Percentiles rank a stretch among this genome's conserved stretches.
Evolutionary conservation across 768 basidiomycete species (phyloP).

Genomic region (Strobilomyces confusus): DNA sequence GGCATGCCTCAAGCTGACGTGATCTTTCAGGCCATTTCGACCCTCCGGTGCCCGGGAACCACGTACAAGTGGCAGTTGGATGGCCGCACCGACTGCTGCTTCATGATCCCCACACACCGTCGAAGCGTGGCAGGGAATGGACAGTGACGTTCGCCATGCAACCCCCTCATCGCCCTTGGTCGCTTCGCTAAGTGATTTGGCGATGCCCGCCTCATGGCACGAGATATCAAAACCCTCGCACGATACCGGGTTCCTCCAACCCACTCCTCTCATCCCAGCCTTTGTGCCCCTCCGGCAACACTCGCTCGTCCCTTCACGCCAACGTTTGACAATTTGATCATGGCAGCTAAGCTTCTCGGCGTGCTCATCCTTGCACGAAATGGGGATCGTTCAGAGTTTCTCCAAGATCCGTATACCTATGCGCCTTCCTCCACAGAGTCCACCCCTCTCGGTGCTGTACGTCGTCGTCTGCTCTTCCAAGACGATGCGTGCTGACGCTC

Average conservation of each 20-base stretch:
- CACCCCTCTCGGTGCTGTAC: constrained; percentile 73
- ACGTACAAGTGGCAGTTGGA: constrained; percentile 23
- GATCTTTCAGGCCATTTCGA: constrained; percentile 19
- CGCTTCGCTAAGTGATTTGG: constrained; percentile 26
- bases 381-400: constrained; percentile 66
- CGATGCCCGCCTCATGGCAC: constrained; percentile 28
- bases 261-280: constrained; percentile 6
- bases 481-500: constrained; percentile 4
- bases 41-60: constrained; percentile 23
- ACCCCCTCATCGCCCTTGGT: constrained; percentile 24
- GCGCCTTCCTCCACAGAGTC: constrained; percentile 59
- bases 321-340: constrained; percentile 17
- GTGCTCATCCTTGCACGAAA: constrained; percentile 74
- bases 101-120: constrained; percentile 21
- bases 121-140: constrained; percentile 29
- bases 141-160: constrained; percentile 20
- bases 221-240: constrained; percentile 29
- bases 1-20: constrained; percentile 22
- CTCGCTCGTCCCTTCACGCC: neutral
- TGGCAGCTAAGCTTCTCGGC: constrained; percentile 50
- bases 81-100: constrained; percentile 13
- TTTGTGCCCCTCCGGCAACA: neutral
- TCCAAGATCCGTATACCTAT: constrained; percentile 71
- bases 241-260: constrained; percentile 9
- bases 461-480: constrained; percentile 14